Evolutionary conservation across 176 grass and related monocot species (phyloP), one percentile per base, ranked within the genome.

Genomic region (Avena insularis): DNA sequence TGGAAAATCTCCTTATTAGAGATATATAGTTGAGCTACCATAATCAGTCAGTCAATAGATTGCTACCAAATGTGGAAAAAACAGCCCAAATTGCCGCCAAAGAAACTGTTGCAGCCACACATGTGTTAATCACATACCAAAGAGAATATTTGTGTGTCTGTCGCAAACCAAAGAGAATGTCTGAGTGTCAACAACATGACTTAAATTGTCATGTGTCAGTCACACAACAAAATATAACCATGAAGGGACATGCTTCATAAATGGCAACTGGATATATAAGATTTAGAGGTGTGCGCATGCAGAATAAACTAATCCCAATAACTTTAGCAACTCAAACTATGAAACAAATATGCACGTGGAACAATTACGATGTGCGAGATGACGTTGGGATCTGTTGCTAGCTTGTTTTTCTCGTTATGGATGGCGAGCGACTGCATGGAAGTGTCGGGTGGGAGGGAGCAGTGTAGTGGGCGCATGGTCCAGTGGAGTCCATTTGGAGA

Each of bases 101-200:
- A 91, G 89, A 88, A 87, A 81, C 79, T 79, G 79, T 89, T 17
- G 84, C 87, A 87, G 19, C 55, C 43, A 89, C 40, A 46, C 10
- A 20, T 70, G 66, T 70, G 66, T 70, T 0, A 19, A 16, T 70
- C 35, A 70, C 66, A 40, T 16, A 40, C 20, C 6, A 9, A 20
- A 59, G 20, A n/a, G 19, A 59, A 59, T 9, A 17, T 58, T 15
- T 9, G 0, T n/a, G 19, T 59, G 7, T n/a, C 57, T 9, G 2
- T n/a, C 2, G 6, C 15, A 19, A 4, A 20, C 14, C 65, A 69
- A 69, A 69, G 65, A 69, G 31, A 69, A 69, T 69, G 31, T 17
- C 7, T 5, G 16, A 29, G 4, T 55, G 53, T 17, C 53, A 55
- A 5, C 17, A 14, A 17, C 53, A 55, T 14, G 1, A 16, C 25